Percentiles rank a stretch among this genome's conserved stretches.
Conservation (phyloP, 768 basidiomycete genomes). For the Kwoniella dejecticola region DNA sequence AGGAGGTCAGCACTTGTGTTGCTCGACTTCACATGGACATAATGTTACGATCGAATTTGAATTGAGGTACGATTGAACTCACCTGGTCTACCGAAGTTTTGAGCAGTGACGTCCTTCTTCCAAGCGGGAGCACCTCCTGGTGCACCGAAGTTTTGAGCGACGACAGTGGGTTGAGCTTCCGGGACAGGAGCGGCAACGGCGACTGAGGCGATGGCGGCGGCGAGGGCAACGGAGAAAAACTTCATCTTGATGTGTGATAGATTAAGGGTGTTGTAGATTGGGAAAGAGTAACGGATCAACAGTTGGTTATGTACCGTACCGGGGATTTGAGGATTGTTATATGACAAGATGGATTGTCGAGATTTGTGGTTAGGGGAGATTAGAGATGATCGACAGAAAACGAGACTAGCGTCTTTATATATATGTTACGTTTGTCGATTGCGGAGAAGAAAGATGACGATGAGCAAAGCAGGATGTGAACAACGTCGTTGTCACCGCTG, state of each 20-base stretch:
- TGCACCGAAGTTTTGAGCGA: slow-evolving; percentile 24
- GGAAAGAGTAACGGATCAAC: neutral
- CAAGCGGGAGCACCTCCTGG: slow-evolving; percentile 19
- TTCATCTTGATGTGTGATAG: slow-evolving; percentile 46
- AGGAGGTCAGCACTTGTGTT: too few species aligned
- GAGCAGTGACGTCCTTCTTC: slow-evolving; percentile 31
- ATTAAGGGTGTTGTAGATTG: neutral
- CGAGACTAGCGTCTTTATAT: neutral
- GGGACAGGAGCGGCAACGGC: slow-evolving; percentile 46
- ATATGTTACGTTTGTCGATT: neutral
- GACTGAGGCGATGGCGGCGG: slow-evolving; percentile 40
- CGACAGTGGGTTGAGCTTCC: slow-evolving; percentile 25
- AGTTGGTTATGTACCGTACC: too few species aligned
- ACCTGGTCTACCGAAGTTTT: slow-evolving; percentile 13
- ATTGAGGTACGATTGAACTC: neutral
- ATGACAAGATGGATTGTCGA: slow-evolving; percentile 5
- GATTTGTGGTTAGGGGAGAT: neutral
- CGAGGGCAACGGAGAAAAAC: slow-evolving; percentile 44
- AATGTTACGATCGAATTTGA: too few species aligned
- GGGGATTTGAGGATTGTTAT: neutral
- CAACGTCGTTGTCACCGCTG: neutral
- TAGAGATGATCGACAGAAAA: neutral
- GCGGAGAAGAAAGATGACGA: neutral
- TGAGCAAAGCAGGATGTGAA: neutral
- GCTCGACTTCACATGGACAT: too few species aligned